Conservation (phyloP, 1,284 basidiomycete species). For the Pseudozyma pruni region DNA sequence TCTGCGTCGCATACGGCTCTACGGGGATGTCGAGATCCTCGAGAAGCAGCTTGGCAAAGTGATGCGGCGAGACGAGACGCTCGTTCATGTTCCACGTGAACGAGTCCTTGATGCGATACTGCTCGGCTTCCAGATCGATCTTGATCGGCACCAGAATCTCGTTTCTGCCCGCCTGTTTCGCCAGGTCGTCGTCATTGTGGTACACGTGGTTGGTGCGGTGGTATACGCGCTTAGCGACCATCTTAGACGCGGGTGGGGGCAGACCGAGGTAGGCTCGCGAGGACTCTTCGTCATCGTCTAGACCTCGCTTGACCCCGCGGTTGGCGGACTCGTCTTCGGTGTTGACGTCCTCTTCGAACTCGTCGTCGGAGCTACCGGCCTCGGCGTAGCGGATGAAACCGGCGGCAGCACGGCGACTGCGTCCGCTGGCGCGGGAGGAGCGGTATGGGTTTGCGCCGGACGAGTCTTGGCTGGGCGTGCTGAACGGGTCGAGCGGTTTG, state of each 20-base stretch:
- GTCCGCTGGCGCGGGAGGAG: conserved; percentile 27
- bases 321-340: conserved; percentile 48
- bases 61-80: conserved; percentile 79
- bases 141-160: conserved; percentile 87
- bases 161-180: conserved; percentile 66
- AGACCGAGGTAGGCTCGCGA: conserved; percentile 82
- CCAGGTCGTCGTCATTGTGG: conserved; percentile 70
- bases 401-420: conserved; percentile 35
- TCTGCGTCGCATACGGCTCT: conserved; percentile 77
- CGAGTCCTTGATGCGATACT: conserved; percentile 88
- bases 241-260: conserved; percentile 82
- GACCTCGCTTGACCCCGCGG: conserved; percentile 43
- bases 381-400: conserved; percentile 57
- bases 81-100: conserved; percentile 95
- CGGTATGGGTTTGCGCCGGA: conserved; percentile 24
- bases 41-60: conserved; percentile 87
- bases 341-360: conserved; percentile 40
- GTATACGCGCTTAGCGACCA: conserved; percentile 72
- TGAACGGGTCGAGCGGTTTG: conserved; percentile 36
- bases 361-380: conserved; percentile 54
- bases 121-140: conserved; percentile 92
- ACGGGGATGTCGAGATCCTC: conserved; percentile 83
- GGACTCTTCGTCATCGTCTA: conserved; percentile 45
- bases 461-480: conserved; percentile 24
- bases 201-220: conserved; percentile 75